phyloP scores from a whole-genome alignment of 805 yeast genomes.

The Sungouiozyma ichnusensis region DNA sequence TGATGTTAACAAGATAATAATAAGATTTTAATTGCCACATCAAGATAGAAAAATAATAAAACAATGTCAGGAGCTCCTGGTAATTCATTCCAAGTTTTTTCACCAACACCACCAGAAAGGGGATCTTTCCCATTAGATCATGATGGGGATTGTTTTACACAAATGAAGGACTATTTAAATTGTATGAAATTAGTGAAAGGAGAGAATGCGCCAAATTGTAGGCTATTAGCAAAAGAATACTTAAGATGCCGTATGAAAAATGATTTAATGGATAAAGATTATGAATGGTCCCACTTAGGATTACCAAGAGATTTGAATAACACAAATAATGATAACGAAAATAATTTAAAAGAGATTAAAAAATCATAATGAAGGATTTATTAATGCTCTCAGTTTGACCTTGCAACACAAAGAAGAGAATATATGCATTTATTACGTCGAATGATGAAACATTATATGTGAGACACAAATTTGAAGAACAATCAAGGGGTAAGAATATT shows the following conservation, averaged over 20 bases:
- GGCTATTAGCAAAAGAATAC: conserved; percentile 72
- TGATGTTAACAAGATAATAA: too few species aligned
- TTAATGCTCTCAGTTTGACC: too few species aligned
- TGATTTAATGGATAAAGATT: conserved; percentile 45
- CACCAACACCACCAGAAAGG: conserved; percentile 90
- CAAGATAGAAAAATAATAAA: too few species aligned
- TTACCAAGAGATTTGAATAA: conserved; percentile 36
- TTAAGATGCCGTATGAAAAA: conserved; percentile 84
- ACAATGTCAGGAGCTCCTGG: conserved; percentile 36
- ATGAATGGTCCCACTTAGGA: conserved; percentile 50
- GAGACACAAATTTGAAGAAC: too few species aligned
- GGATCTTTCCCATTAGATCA: conserved; percentile 96
- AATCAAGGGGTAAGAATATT: too few species aligned
- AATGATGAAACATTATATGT: too few species aligned
- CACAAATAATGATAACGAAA: not conserved
- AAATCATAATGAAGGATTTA: not conserved
- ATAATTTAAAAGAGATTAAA: too few species aligned
- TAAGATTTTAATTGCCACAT: too few species aligned
- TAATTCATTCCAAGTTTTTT: conserved; percentile 37
- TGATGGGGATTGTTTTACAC: conserved; percentile 64
- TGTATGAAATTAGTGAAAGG: conserved; percentile 73
- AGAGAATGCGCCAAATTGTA: conserved; percentile 84
- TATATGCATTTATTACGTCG: too few species aligned
- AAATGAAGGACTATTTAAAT: conserved; percentile 64
- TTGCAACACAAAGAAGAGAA: too few species aligned